Conservation (phyloP, 805 yeast genomes). For the Yamadazyma takamatsuzukensis region DNA sequence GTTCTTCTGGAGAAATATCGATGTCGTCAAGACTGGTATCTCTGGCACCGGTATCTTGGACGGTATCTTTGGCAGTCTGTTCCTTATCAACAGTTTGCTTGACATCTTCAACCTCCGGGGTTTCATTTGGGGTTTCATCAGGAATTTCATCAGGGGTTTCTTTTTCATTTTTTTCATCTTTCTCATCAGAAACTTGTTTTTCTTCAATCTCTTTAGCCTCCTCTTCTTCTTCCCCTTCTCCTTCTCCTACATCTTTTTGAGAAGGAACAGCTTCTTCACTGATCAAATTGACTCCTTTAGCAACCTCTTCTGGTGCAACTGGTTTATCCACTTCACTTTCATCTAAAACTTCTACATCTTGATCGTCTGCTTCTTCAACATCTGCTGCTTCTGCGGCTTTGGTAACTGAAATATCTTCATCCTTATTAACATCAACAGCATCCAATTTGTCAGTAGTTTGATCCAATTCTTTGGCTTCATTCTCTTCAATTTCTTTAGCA, state of each 20-base stretch:
- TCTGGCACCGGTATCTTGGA: slow-evolving; percentile 3
- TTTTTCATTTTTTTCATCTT: neutral
- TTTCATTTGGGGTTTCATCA: neutral
- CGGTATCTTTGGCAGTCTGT: neutral
- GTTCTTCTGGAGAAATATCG: slow-evolving; percentile 39
- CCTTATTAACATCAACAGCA: slow-evolving; percentile 1
- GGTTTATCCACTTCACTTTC: neutral
- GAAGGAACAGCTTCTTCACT: neutral
- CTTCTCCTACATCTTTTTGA: slow-evolving; percentile 1
- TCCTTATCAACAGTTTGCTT: neutral
- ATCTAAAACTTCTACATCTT: slow-evolving; percentile 4
- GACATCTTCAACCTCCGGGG: neutral
- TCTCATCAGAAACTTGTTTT: slow-evolving; percentile 1
- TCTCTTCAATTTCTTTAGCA: neutral
- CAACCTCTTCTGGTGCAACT: neutral
- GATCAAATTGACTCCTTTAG: neutral
- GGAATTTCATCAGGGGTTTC: slow-evolving; percentile 2
- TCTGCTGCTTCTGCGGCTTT: slow-evolving; percentile 1
- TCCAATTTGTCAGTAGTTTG: slow-evolving; percentile 13
- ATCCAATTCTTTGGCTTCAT: neutral
- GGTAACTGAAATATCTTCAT: slow-evolving; percentile 1
- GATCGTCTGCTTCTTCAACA: slow-evolving; percentile 12
- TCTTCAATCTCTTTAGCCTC: slow-evolving; percentile 1
- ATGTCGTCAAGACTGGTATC: slow-evolving; percentile 25
- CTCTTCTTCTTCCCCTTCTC: slow-evolving; percentile 2